Conservation (phyloP, 2,329 filamentous ascomycete species). For the Aspergillus thermomutatus region DNA sequence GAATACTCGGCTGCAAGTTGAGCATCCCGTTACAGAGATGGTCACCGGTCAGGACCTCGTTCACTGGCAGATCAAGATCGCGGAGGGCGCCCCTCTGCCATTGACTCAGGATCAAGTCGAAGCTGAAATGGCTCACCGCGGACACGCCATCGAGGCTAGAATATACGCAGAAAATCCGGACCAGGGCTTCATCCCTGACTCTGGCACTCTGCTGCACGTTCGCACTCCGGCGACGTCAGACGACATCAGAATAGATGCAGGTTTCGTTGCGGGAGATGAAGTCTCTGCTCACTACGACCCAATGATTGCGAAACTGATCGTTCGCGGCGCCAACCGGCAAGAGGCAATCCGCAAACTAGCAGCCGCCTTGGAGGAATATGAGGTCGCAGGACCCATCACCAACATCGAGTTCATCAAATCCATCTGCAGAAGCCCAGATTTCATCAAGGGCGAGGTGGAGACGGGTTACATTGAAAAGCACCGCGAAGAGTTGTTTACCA, state of each 20-base stretch:
- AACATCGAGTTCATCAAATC: slow-evolving; percentile 97
- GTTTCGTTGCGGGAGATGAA: slow-evolving; percentile 85
- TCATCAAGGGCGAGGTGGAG: slow-evolving; percentile 83
- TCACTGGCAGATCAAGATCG: slow-evolving; percentile 90
- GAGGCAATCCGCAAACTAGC: slow-evolving; percentile 80
- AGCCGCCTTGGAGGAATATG: slow-evolving; percentile 78
- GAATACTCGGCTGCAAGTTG: slow-evolving; percentile 85
- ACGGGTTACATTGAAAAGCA: slow-evolving; percentile 96
- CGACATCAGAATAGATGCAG: slow-evolving; percentile 86
- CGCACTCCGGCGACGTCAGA: slow-evolving; percentile 65
- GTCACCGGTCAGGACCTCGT: slow-evolving; percentile 77
- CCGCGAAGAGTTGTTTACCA: slow-evolving; percentile 71
- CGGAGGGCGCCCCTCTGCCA: slow-evolving; percentile 66
- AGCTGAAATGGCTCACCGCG: slow-evolving; percentile 66
- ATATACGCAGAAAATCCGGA: slow-evolving; percentile 96
- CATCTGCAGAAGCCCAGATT: slow-evolving; percentile 75
- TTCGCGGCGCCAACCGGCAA: slow-evolving; percentile 73
- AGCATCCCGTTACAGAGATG: slow-evolving; percentile 89
- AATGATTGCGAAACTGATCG: slow-evolving; percentile 98
- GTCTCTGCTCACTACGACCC: slow-evolving; percentile 95
- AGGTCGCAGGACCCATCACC: slow-evolving; percentile 87
- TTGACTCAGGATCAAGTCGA: slow-evolving; percentile 65
- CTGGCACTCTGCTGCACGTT: slow-evolving; percentile 80
- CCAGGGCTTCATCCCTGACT: slow-evolving; percentile 89
- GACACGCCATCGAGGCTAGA: slow-evolving; percentile 89